Evolutionary conservation across 2,329 filamentous ascomycete species (phyloP).

Genomic region (Lizonia empirigonia): DNA sequence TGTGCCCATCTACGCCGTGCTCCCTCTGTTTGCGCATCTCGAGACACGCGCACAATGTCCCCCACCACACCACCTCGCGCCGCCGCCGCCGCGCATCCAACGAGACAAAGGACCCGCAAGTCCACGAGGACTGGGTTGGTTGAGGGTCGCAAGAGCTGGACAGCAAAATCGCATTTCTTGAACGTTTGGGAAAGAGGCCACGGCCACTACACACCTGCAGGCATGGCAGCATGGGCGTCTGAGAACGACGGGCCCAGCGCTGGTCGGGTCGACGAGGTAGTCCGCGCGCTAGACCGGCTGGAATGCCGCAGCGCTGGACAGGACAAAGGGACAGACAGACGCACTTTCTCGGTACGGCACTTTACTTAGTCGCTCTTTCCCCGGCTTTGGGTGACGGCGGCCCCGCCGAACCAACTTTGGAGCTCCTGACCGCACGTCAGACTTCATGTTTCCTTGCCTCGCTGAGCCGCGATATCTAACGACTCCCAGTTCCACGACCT

Average conservation of each 20-base stretch:
- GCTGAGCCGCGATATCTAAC: conserved; percentile 30
- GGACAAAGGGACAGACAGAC: conserved; percentile 20
- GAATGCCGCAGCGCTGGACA: conserved; percentile 31
- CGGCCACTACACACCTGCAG: conserved; percentile 21
- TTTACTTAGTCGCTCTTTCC: conserved; percentile 29
- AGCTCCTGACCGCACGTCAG: conserved; percentile 8
- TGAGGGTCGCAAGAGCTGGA: conserved; percentile 30
- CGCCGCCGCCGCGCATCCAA: conserved; percentile 34
- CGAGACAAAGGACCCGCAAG: conserved; percentile 44
- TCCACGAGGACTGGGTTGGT: conserved; percentile 43
- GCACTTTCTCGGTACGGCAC: conserved; percentile 42
- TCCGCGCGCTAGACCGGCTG: conserved; percentile 38
- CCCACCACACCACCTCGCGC: conserved; percentile 42
- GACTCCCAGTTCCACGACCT: conserved; percentile 32
- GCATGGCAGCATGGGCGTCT: conserved; percentile 28
- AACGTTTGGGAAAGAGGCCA: conserved; percentile 20
- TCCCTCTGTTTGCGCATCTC: conserved; percentile 45
- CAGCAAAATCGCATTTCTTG: conserved; percentile 13
- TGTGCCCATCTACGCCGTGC: conserved; percentile 45
- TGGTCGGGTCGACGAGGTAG: conserved; percentile 33
- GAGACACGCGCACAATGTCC: conserved; percentile 43
- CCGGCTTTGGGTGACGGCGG: conserved; percentile 25
- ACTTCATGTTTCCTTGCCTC: conserved; percentile 9
- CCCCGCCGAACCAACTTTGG: conserved; percentile 17
- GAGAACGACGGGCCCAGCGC: conserved; percentile 33